Percentiles rank a stretch among this genome's conserved stretches.
These are phyloP conservation scores for Cyberlindnera veronae DNA, from an alignment of 805 yeast species.

Conservation along the genomic window DNA sequence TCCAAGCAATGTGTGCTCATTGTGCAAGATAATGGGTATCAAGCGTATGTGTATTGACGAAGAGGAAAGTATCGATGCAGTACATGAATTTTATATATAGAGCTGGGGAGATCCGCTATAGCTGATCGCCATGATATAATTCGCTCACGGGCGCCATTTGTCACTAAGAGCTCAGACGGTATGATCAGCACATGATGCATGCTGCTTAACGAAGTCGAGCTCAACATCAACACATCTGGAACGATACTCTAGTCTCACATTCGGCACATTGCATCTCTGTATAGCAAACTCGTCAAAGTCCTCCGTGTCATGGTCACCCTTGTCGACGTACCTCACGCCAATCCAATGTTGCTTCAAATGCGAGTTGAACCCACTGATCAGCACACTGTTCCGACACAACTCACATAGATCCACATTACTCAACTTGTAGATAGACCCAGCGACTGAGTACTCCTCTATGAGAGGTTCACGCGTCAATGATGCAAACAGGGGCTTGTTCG, in stretches of 20 bases:
- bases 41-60: too few species aligned
- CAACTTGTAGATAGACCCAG: conserved; percentile 26
- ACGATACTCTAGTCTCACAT: conserved; percentile 27
- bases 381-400: conserved; percentile 26
- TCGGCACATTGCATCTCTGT: conserved; percentile 28
- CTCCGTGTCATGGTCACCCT: conserved; percentile 10
- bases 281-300: conserved; percentile 25
- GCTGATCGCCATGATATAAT: too few species aligned
- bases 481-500: conserved; percentile 27
- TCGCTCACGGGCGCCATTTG: too few species aligned
- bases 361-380: conserved; percentile 26
- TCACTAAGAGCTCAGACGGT: too few species aligned
- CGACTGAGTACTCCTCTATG: conserved; percentile 29
- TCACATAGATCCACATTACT: conserved; percentile 28
- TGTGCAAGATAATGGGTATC: too few species aligned
- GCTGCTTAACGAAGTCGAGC: conserved; percentile 13
- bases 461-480: conserved; percentile 28
- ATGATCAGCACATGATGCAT: background rate
- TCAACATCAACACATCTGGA: conserved; percentile 21
- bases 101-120: too few species aligned
- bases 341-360: conserved; percentile 28
- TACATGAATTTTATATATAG: too few species aligned
- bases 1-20: too few species aligned
- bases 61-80: too few species aligned
- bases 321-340: conserved; percentile 19